Base-by-base conservation (phyloP, 495 filamentous ascomycete species). In the Glarea lozoyensis region DNA sequence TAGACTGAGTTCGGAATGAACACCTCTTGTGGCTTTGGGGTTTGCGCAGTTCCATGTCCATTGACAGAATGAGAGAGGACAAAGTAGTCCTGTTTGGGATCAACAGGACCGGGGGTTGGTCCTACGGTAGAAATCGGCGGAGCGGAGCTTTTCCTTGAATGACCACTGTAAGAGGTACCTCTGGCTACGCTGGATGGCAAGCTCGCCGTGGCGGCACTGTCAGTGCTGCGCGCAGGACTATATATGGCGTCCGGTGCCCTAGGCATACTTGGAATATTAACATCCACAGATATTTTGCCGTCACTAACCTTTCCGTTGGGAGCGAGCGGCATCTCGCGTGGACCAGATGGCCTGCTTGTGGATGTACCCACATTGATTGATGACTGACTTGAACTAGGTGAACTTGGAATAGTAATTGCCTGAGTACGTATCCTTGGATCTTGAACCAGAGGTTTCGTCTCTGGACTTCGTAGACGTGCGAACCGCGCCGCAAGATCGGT, bases 181-280 rank as follows among this genome's bases (percentile, higher is more conserved):
- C 69, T 67, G 6, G 68, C 64, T 16, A 72, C 56, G 23, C 67
- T 66, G 12, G 68, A 62, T 2, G 68, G 63, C 40, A 75, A 72
- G 10, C 73, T 29, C 66, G 69, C 34, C 75, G 60, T 36, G 71
- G 79, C 17, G 75, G 70, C 4, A 69, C 49, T 27, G 15, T 55
- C 49, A 11, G 45, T 23, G 16, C 46, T 52, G 37, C 70, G 60
- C n/a, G 61, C 63, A 13, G 89, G 89, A 52, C 81, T 90, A 52
- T 96, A 96, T 9, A 90, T 80, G 10, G 88, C 86, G 55, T 82
- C 86, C 12, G 89, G 89, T 10, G 82, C 65, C 57, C 81, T 79
- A 17, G 89, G 89, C 52, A 96, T 68, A 3, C 59, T 57, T 12
- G 67, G 60, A 15, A 71, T 40, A 19, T 57, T 44, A 18, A 64